Evolutionary conservation across 768 basidiomycete genomes (phyloP).

Genomic region (Pulveroboletus frians): DNA sequence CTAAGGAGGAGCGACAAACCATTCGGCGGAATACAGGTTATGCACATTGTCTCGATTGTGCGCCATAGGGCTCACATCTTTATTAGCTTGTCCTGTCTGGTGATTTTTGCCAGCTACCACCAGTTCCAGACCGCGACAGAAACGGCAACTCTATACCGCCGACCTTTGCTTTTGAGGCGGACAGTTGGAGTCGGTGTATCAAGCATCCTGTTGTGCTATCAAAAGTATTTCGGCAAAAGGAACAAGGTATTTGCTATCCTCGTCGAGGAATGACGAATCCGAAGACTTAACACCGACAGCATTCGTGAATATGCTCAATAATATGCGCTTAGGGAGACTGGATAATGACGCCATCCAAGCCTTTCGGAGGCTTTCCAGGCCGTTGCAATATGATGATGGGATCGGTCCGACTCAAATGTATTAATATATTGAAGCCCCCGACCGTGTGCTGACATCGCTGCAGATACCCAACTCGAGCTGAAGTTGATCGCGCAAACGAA

Average conservation of each 20-base stretch:
- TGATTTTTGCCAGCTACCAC: conserved; percentile 90
- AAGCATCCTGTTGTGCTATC: conserved; percentile 50
- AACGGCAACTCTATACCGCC: conserved; percentile 46
- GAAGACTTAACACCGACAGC: conserved; percentile 24
- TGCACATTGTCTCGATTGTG: neutral
- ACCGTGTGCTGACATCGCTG: neutral
- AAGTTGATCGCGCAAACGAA: conserved; percentile 69
- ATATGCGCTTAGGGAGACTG: conserved; percentile 74
- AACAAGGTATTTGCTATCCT: conserved; percentile 46
- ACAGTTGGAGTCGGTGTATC: conserved; percentile 66
- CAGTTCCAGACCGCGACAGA: conserved; percentile 53
- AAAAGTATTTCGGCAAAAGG: conserved; percentile 84
- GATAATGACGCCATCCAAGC: conserved; percentile 36
- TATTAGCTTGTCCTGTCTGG: conserved; percentile 76
- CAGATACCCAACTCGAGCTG: conserved; percentile 64
- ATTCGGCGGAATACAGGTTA: conserved; percentile 85
- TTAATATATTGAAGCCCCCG: conserved; percentile 12
- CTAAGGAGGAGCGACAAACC: conserved; percentile 50
- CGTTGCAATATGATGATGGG: conserved; percentile 59
- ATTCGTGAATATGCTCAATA: conserved; percentile 84
- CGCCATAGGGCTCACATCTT: neutral
- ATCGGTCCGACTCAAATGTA: conserved; percentile 82
- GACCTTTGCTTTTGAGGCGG: conserved; percentile 75
- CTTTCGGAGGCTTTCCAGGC: conserved; percentile 55
- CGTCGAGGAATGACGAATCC: neutral